These are phyloP conservation scores for Schwanniomyces yamadae DNA, from an alignment of 805 yeast species.

Conservation along the genomic window DNA sequence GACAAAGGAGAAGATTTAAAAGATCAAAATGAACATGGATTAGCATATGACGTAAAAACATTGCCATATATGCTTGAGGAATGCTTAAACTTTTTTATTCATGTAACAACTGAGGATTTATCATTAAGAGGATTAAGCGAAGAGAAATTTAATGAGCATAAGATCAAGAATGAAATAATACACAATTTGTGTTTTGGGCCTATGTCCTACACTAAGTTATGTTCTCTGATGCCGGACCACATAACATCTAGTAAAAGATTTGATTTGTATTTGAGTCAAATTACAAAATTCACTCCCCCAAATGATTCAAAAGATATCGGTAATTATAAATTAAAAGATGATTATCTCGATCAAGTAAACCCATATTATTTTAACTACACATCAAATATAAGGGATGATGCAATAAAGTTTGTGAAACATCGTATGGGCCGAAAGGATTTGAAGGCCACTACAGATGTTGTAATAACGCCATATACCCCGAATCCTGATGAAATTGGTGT, in stretches of 20 bases:
- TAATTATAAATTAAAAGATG: conserved; percentile 35
- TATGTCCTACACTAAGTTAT: conserved; percentile 66
- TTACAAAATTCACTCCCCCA: conserved; percentile 35
- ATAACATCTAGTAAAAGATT: conserved; percentile 70
- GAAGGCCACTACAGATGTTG: conserved; percentile 46
- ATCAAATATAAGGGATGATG: conserved; percentile 80
- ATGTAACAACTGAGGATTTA: conserved; percentile 64
- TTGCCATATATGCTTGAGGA: conserved; percentile 75
- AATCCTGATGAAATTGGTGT: conserved; percentile 29
- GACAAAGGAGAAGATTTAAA: conserved; percentile 17
- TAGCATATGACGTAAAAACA: conserved; percentile 46
- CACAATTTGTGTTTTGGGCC: conserved; percentile 81
- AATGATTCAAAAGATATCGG: conserved; percentile 36
- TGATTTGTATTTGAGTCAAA: conserved; percentile 45
- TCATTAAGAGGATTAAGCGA: conserved; percentile 51
- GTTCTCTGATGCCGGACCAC: conserved; percentile 72
- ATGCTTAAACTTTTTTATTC: conserved; percentile 65
- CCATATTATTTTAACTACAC: conserved; percentile 81
- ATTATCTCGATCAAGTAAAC: conserved; percentile 32
- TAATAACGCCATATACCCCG: conserved; percentile 53
- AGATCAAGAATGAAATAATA: conserved; percentile 68
- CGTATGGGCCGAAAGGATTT: conserved; percentile 41
- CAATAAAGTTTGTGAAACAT: conserved; percentile 61
- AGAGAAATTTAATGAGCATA: conserved; percentile 46
- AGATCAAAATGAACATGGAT: conserved; percentile 33